phyloP scores from a whole-genome alignment of 108 stramenopile genomes.

The Pseudonitzschia multiseries region DNA sequence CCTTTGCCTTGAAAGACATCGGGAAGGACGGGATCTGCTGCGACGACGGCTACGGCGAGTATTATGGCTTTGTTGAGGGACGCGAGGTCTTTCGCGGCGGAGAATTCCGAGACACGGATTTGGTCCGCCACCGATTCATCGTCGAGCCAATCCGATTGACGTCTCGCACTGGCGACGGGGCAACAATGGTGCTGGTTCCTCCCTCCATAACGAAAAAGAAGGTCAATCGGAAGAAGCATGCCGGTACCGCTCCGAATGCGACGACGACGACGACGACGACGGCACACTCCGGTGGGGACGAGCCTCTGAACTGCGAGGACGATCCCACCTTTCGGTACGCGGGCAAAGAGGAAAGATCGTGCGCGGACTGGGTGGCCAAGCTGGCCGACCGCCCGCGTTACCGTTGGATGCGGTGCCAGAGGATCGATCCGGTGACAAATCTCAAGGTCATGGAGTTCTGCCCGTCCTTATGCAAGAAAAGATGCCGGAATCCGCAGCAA shows the following conservation, averaged over 20 bases:
- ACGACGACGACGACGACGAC: background rate
- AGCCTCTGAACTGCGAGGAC: too few species aligned
- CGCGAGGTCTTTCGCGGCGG: background rate
- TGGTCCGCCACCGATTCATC: background rate
- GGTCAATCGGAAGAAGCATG: too few species aligned
- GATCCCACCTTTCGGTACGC: background rate
- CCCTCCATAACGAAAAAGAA: too few species aligned
- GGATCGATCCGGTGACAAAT: too few species aligned
- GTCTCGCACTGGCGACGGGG: background rate
- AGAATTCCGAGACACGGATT: background rate
- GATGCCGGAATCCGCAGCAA: too few species aligned
- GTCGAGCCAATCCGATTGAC: background rate
- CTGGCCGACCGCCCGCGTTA: too few species aligned
- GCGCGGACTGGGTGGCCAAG: too few species aligned
- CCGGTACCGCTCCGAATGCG: too few species aligned
- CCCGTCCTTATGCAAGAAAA: too few species aligned
- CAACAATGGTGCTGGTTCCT: background rate
- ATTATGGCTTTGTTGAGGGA: background rate
- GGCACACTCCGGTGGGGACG: background rate
- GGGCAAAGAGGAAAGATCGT: too few species aligned
- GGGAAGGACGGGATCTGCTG: background rate
- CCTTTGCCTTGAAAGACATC: background rate
- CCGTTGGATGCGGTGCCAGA: too few species aligned
- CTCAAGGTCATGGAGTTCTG: too few species aligned
- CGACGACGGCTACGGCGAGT: background rate